Evolutionary conservation across 768 basidiomycete genomes (phyloP).

Genomic region (Psilocybe azurescens): DNA sequence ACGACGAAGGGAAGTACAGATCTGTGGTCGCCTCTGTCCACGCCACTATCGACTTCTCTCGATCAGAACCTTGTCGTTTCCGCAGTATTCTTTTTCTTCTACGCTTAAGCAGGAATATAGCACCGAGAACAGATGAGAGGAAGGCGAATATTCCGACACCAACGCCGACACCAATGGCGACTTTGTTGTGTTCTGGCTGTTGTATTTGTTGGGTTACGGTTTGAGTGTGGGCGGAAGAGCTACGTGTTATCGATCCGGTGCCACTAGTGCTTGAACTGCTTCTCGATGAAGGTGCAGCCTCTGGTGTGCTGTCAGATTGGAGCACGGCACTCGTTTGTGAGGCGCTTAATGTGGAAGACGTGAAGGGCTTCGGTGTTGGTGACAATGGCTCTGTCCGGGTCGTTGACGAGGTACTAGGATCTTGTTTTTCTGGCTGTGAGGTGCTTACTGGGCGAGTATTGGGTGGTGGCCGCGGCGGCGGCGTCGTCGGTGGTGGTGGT

Average conservation of each 20-base stretch:
- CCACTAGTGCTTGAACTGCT: too few relatives aligned
- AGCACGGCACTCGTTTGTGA: too few relatives aligned
- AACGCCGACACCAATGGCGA: background rate
- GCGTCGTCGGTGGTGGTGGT: background rate
- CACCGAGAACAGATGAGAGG: background rate
- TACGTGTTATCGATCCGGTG: background rate
- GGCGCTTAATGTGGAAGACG: too few relatives aligned
- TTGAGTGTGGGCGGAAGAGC: background rate
- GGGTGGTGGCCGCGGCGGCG: background rate
- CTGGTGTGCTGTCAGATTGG: too few relatives aligned
- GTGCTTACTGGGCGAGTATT: background rate
- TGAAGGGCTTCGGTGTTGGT: background rate
- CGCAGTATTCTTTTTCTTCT: background rate
- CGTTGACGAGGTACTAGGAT: background rate
- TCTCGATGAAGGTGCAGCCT: too few relatives aligned
- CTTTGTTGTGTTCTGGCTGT: background rate
- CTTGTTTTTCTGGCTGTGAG: background rate
- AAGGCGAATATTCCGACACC: background rate
- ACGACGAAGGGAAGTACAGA: background rate
- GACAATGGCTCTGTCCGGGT: background rate
- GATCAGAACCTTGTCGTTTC: background rate
- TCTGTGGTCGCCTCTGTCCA: slow-evolving; percentile 4
- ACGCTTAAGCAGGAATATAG: background rate
- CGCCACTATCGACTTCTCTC: background rate
- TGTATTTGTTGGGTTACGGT: background rate